These are phyloP conservation scores for Kalanchoe fedtschenkoi DNA, from an alignment of 164 flowering plant species.

Conservation along the genomic window DNA sequence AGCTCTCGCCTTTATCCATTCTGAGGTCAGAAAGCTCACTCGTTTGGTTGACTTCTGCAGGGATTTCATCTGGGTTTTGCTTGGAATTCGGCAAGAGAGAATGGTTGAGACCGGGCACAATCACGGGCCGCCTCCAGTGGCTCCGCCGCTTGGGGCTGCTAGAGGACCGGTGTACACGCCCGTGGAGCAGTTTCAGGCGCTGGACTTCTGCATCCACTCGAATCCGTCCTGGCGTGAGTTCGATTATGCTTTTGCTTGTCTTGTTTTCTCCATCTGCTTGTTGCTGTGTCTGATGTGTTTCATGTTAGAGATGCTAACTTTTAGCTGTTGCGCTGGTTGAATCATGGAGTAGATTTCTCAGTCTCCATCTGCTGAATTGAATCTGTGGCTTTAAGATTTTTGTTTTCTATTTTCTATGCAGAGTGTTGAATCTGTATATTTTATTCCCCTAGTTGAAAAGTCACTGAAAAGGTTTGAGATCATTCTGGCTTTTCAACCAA, in stretches of 20 bases:
- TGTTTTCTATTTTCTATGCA: neutral
- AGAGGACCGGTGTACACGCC: conserved; percentile 50
- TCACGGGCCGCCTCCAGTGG: conserved; percentile 23
- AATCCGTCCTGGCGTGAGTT: conserved; percentile 88
- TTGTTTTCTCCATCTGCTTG: conserved; percentile 8
- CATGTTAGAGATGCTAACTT: no score
- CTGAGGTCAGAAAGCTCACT: neutral
- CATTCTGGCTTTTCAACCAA: neutral
- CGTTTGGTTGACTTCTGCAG: neutral
- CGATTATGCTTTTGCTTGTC: conserved; percentile 17
- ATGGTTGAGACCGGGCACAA: conserved; percentile 56
- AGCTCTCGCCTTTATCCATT: neutral
- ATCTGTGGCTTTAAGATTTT: no score
- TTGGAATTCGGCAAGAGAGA: no score
- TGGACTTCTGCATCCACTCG: conserved; percentile 86
- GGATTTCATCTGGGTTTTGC: conserved; percentile 3
- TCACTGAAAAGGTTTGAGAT: conserved; percentile 1
- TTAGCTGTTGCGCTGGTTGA: no score
- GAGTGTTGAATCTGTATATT: neutral
- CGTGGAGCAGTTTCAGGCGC: conserved; percentile 66
- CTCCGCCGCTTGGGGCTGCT: conserved; percentile 31
- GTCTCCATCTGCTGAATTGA: no score
- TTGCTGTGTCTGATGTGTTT: no score
- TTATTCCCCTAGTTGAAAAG: neutral
- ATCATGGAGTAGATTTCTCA: no score